A percentile compares a stretch with the other conserved stretches of the same genome.
Conservation (phyloP, 2,329 filamentous ascomycete genomes). For the Aspergillus costaricaensis region DNA sequence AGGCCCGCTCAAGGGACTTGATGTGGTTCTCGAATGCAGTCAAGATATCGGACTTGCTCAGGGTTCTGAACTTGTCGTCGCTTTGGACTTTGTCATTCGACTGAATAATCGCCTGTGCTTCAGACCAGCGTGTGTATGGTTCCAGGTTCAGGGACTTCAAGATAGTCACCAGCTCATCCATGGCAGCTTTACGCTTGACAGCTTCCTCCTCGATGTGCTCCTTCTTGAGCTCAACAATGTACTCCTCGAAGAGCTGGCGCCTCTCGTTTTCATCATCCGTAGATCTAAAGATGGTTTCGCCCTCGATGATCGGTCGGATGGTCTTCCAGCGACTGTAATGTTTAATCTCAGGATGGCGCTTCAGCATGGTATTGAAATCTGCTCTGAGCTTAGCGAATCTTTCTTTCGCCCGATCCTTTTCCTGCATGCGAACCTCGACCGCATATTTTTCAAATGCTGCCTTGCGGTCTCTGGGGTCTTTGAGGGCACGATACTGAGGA, state of each 20-base stretch:
- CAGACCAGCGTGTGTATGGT: constrained; percentile 91
- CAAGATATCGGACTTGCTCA: constrained; percentile 87
- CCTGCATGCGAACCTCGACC: constrained; percentile 82
- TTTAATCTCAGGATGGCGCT: constrained; percentile 94
- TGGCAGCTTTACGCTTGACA: constrained; percentile 72
- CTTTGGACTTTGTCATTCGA: constrained; percentile 73
- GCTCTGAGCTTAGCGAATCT: constrained; percentile 85
- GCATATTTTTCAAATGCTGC: constrained; percentile 94
- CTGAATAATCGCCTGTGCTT: constrained; percentile 81
- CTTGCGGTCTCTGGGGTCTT: constrained; percentile 87
- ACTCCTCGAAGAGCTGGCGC: constrained; percentile 89
- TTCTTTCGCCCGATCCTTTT: constrained; percentile 93
- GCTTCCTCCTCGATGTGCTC: constrained; percentile 74
- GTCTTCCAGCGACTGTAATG: constrained; percentile 98
- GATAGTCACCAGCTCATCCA: constrained; percentile 78
- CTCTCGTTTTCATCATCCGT: constrained; percentile 86
- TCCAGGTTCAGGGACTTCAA: constrained; percentile 80
- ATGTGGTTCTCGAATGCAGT: constrained; percentile 94
- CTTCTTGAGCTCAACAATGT: constrained; percentile 81
- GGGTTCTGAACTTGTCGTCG: constrained; percentile 80
- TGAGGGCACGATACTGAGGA: constrained; percentile 87
- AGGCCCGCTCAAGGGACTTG: constrained; percentile 83
- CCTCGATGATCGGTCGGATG: constrained; percentile 88
- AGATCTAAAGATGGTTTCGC: constrained; percentile 91
- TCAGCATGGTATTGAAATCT: constrained; percentile 95